Evolutionary conservation across 2,329 filamentous ascomycete species (phyloP), one percentile per base, ranked within the genome.

Genomic region (Leptographium lundbergii): DNA sequence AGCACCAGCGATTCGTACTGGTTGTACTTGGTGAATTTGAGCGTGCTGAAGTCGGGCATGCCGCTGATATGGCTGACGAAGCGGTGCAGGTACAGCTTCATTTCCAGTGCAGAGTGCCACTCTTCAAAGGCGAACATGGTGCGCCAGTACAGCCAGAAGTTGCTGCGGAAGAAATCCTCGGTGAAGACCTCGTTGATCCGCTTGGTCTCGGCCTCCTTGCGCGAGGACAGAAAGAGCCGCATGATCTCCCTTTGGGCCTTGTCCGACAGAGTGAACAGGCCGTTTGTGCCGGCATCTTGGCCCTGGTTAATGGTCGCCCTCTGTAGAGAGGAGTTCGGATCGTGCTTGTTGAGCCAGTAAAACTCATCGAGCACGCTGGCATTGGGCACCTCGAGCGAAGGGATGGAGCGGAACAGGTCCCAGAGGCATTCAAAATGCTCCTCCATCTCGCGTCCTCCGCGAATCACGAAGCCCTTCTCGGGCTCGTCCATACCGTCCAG

Each of bases 81-180:
- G 51, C 69, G 66, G 58, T 69, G 68, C 13, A 72, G 63, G 57
- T 71, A 71, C 24, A 69, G 66, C 62, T 67, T 66, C 60, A 72
- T 69, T 63, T 70, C n/a, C n/a, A n/a, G n/a, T n/a, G n/a, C n/a
- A n/a, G n/a, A n/a, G n/a, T n/a, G n/a, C n/a, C n/a, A 72, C 48
- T 69, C 66, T 59, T 72, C 65, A 62, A 72, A 71, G 50, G 69
- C 67, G 62, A 66, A 68, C 61, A 70, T 72, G 45, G 68, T 71
- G 34, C 65, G 67, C 67, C 69, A 71, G 64, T 69, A 68, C 56
- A 68, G 67, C 70, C 70, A 72, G 57, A 72, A 72, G 56, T 70
- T 70, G 32, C 67, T 70, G 56, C 66, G 53, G 61, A 72, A 72
- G 58, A 72, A 71, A 24, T 65, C 66, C 10, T 61, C 60, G 24